phyloP scores from a whole-genome alignment of 164 flowering plant genomes.

The Umbilicus rupestris region DNA sequence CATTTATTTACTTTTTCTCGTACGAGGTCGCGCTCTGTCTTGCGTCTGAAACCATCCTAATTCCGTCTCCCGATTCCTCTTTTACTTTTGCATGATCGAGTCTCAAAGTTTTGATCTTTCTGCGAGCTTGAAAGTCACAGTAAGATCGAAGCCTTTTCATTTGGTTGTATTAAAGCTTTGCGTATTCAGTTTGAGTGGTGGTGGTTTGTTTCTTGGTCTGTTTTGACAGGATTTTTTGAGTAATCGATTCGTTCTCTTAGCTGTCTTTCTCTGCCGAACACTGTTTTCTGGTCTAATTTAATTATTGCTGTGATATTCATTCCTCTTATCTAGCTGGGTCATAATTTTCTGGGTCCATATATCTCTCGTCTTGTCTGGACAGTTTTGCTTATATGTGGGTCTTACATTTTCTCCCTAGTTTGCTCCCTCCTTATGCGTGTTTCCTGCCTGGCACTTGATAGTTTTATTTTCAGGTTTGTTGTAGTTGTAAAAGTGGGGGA shows the following conservation, averaged over 20 bases:
- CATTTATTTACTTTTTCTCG: no score
- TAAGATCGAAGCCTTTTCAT: no score
- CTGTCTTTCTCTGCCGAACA: no score
- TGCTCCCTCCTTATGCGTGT: not conserved
- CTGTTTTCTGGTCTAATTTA: no score
- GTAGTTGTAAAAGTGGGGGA: not conserved
- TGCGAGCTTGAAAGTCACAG: not conserved
- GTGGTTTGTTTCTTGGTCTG: no score
- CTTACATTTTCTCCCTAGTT: not conserved
- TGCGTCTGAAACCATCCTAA: conserved; percentile 1
- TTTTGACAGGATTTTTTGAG: no score
- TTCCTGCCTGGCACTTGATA: not conserved
- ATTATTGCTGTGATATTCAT: no score
- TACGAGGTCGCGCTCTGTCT: not conserved
- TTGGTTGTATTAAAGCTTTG: no score
- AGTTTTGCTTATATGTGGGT: not conserved
- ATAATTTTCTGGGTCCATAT: not conserved
- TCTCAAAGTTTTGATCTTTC: not conserved
- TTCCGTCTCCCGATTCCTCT: not conserved
- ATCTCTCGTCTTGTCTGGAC: not conserved
- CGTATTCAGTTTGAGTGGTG: no score
- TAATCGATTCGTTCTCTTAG: no score
- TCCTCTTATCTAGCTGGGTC: not conserved
- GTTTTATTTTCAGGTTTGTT: not conserved
- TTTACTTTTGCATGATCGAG: not conserved